These are phyloP conservation scores for Funneliformis mosseae DNA, from an alignment of 192 early-diverging fungal species.

Conservation along the genomic window DNA sequence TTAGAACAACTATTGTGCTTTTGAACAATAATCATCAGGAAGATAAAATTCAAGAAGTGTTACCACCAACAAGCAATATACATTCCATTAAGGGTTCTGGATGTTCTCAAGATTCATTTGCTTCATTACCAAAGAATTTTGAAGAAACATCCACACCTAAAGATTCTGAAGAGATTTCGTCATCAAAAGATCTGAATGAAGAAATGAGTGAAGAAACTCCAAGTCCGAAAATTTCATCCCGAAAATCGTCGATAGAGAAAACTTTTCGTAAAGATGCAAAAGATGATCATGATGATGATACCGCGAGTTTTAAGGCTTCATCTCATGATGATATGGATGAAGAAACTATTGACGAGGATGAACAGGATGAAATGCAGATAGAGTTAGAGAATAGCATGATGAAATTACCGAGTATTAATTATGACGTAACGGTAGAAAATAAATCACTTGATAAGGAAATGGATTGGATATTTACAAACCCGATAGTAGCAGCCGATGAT, in stretches of 20 bases:
- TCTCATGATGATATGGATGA: slow-evolving; percentile 28
- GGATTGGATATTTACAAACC: not conserved
- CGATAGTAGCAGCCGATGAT: not conserved
- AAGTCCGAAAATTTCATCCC: not conserved
- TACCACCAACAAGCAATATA: slow-evolving; percentile 3
- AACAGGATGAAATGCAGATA: not conserved
- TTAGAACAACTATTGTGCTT: not conserved
- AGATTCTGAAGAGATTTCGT: not conserved
- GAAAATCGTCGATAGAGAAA: not conserved
- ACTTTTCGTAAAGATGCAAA: not conserved
- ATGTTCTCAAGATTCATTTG: not conserved
- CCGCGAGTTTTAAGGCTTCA: not conserved
- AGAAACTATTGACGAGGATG: slow-evolving; percentile 18
- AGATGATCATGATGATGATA: not conserved
- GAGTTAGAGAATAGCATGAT: not conserved
- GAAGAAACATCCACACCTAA: not conserved
- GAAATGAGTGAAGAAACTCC: not conserved
- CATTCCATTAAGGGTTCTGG: not conserved
- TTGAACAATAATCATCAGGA: slow-evolving; percentile 19
- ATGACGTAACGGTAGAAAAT: not conserved
- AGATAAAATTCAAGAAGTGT: slow-evolving; percentile 17
- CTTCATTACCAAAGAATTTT: not conserved
- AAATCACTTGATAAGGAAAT: not conserved
- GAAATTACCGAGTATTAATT: slow-evolving; percentile 4
- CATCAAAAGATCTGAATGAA: too few species aligned